A percentile compares a stretch with the other conserved stretches of the same genome.
Conservation (phyloP, 306 rosid species). For the Elaeagnus macrophylla region DNA sequence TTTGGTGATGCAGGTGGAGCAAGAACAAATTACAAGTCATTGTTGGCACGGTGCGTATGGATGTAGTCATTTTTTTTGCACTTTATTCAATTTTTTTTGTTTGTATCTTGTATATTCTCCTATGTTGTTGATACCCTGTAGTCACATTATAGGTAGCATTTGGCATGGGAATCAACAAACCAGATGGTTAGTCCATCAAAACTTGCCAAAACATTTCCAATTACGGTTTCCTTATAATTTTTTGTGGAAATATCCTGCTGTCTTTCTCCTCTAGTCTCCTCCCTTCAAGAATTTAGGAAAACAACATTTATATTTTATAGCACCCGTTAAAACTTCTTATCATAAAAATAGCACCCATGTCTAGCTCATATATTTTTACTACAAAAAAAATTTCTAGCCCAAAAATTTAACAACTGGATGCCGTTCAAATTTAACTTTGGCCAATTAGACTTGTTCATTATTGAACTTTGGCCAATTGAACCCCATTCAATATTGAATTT, state of each 20-base stretch:
- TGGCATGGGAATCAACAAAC: constrained; percentile 99
- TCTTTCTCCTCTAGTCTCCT: background rate
- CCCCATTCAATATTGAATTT: no score
- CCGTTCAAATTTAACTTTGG: no score
- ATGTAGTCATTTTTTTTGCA: constrained; percentile 6
- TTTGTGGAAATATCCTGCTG: background rate
- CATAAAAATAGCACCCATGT: no score
- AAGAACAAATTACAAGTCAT: constrained; percentile 74
- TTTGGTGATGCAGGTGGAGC: constrained; percentile 69
- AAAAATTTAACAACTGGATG: background rate
- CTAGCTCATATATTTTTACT: no score
- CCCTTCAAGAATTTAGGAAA: background rate
- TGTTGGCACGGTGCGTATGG: constrained; percentile 76
- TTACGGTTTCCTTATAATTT: background rate
- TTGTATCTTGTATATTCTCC: background rate
- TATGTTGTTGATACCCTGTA: constrained; percentile 4
- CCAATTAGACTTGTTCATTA: no score
- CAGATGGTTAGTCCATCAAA: constrained; percentile 69
- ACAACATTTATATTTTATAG: no score
- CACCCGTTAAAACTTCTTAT: no score
- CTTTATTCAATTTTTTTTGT: background rate
- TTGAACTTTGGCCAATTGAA: no score
- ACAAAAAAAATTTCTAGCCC: background rate
- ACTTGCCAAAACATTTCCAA: background rate
- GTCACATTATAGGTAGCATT: constrained; percentile 77